These are phyloP conservation scores for Trifolium dubium DNA, from an alignment of 306 rosid species.

Conservation along the genomic window DNA sequence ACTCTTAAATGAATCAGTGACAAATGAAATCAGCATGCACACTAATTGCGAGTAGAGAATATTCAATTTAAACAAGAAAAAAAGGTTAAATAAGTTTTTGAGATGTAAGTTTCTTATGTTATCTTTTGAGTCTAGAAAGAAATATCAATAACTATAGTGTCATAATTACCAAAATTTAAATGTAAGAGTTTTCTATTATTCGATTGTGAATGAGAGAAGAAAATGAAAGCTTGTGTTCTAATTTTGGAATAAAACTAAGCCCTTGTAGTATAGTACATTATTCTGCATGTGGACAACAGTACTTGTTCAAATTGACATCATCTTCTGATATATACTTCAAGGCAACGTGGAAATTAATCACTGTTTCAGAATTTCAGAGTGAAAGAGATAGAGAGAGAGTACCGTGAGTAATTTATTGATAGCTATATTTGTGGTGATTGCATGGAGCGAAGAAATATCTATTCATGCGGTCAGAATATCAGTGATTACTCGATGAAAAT, in stretches of 20 bases:
- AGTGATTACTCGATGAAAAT: background rate
- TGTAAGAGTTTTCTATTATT: background rate
- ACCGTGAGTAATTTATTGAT: constrained; percentile 1
- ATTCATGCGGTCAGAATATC: background rate
- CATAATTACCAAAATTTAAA: background rate
- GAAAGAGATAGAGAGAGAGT: constrained; percentile 36
- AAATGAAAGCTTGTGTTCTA: constrained; percentile 14
- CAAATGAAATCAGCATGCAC: background rate
- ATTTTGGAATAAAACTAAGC: constrained; percentile 30
- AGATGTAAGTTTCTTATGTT: background rate
- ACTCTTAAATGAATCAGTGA: background rate
- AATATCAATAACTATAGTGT: background rate
- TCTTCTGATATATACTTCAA: constrained; percentile 23
- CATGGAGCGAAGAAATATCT: no score
- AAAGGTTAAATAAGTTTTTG: background rate
- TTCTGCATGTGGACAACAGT: constrained; percentile 51
- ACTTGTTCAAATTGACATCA: constrained; percentile 30
- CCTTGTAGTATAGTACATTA: constrained; percentile 37
- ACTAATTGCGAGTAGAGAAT: background rate
- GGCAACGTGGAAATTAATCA: constrained; percentile 23
- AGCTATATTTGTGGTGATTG: background rate
- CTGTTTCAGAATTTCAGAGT: constrained; percentile 27
- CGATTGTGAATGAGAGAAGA: background rate
- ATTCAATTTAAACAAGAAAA: background rate
- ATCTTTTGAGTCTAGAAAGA: background rate